phyloP scores from a whole-genome alignment of 2,329 filamentous ascomycete species.

The Aureobasidium melanogenum region DNA sequence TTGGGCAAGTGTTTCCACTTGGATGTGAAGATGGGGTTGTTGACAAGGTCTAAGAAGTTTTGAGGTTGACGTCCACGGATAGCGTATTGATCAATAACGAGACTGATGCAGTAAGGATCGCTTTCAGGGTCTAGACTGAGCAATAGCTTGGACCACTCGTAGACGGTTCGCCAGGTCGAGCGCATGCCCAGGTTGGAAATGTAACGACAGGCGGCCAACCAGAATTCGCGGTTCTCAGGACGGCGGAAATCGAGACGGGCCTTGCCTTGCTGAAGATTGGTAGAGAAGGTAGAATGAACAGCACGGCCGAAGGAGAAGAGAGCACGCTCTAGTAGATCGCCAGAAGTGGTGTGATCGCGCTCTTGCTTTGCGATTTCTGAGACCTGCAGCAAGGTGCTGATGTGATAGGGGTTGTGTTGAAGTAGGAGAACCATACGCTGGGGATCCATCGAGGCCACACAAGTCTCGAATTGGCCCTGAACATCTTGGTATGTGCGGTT shows the following conservation, averaged over 20 bases:
- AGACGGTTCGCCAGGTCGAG: constrained; percentile 85
- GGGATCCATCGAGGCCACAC: constrained; percentile 77
- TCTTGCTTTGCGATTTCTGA: constrained; percentile 89
- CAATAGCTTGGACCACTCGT: constrained; percentile 87
- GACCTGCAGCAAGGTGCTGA: constrained; percentile 87
- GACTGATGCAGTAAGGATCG: constrained; percentile 75
- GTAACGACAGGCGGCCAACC: constrained; percentile 83
- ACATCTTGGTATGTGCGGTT: constrained; percentile 63
- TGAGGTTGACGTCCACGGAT: constrained; percentile 69
- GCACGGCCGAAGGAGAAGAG: constrained; percentile 91
- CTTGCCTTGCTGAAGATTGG: constrained; percentile 65
- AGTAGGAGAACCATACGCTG: constrained; percentile 72
- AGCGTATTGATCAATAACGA: constrained; percentile 76
- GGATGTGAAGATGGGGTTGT: constrained; percentile 37
- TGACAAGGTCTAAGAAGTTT: constrained; percentile 65
- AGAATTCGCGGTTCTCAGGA: constrained; percentile 86
- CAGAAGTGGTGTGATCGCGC: constrained; percentile 74
- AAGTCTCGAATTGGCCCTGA: constrained; percentile 66
- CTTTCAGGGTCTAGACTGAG: constrained; percentile 60
- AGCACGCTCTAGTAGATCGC: constrained; percentile 81
- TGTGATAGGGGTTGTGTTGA: constrained; percentile 72
- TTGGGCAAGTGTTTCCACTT: constrained; percentile 54
- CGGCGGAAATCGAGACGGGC: constrained; percentile 73
- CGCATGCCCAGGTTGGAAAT: constrained; percentile 77
- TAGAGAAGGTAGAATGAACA: constrained; percentile 71